Evolutionary conservation across 2,329 filamentous ascomycete genomes (phyloP).

Genomic region (Chaetomiaceae sp.): DNA sequence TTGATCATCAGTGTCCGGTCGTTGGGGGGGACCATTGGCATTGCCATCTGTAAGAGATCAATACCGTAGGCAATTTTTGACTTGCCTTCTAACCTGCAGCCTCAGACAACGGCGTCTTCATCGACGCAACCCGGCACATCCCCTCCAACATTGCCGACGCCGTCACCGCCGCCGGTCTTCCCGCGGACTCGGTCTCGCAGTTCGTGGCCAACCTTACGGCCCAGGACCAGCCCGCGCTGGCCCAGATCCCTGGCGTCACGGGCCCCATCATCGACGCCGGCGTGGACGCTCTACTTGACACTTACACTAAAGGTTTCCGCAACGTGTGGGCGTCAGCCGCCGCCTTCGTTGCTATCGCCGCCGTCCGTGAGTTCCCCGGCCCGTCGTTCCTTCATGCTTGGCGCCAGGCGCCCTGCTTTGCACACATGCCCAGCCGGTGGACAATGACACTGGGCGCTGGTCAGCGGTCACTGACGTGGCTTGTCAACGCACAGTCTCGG

Average conservation of each 20-base stretch:
- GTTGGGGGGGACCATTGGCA: slow-evolving; percentile 46
- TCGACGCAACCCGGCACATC: slow-evolving; percentile 26
- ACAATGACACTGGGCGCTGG: too few relatives aligned
- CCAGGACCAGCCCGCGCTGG: too few relatives aligned
- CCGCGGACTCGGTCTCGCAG: slow-evolving; percentile 19
- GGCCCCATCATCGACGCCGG: slow-evolving; percentile 29
- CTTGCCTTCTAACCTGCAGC: too few relatives aligned
- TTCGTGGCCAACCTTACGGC: too few relatives aligned
- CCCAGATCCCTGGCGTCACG: slow-evolving; percentile 29
- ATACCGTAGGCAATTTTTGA: too few relatives aligned
- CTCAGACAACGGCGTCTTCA: slow-evolving; percentile 29
- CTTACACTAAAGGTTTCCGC: slow-evolving; percentile 31
- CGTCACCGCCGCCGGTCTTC: slow-evolving; percentile 30
- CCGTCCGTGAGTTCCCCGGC: slow-evolving; percentile 29
- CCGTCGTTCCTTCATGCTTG: too few relatives aligned
- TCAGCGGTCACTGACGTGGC: too few relatives aligned
- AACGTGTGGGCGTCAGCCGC: slow-evolving; percentile 32
- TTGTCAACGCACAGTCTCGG: too few relatives aligned
- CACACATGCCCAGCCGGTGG: too few relatives aligned
- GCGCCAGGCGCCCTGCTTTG: too few relatives aligned
- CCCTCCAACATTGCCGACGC: slow-evolving; percentile 31
- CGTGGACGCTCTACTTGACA: slow-evolving; percentile 25
- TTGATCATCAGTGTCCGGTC: slow-evolving; percentile 37
- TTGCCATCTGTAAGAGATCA: too few relatives aligned
- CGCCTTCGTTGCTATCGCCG: slow-evolving; percentile 30